Percentiles rank a stretch among this genome's conserved stretches.
These are phyloP conservation scores for Ophiostoma fasciatum DNA, from an alignment of 2,329 filamentous ascomycete genomes.

Conservation along the genomic window DNA sequence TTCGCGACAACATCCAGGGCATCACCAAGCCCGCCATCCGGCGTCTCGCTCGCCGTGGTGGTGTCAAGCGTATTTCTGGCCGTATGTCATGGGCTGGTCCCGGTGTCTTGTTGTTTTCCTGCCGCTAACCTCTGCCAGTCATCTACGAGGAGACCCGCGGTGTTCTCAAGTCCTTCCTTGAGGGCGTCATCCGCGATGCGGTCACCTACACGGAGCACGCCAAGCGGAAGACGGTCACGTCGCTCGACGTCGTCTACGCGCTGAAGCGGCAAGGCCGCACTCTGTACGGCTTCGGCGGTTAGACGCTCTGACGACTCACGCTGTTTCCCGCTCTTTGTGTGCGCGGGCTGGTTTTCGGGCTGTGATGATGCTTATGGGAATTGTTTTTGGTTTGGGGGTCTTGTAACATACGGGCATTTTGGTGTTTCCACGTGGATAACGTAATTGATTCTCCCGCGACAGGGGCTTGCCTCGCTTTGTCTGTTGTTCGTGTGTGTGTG, in stretches of 20 bases:
- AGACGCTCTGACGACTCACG: constrained; percentile 23
- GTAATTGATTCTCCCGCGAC: constrained; percentile 13
- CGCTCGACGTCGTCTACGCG: constrained; percentile 52
- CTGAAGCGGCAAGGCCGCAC: constrained; percentile 59
- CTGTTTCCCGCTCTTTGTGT: constrained; percentile 12
- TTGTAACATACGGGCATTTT: constrained; percentile 16
- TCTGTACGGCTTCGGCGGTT: constrained; percentile 84
- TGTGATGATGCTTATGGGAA: constrained; percentile 17
- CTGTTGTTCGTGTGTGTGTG: not conserved
- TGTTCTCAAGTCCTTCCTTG: constrained; percentile 66
- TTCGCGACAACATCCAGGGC: constrained; percentile 98
- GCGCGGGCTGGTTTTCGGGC: constrained; percentile 7
- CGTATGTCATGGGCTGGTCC: constrained; percentile 38
- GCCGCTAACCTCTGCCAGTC: constrained; percentile 28
- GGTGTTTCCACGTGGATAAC: constrained; percentile 14
- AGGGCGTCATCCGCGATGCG: constrained; percentile 61
- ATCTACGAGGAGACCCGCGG: constrained; percentile 68
- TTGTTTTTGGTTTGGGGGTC: constrained; percentile 12
- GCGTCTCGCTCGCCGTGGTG: constrained; percentile 96
- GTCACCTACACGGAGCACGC: constrained; percentile 70
- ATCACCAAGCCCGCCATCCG: constrained; percentile 98
- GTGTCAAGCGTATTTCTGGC: constrained; percentile 99
- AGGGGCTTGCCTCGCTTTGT: not conserved
- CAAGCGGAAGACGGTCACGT: constrained; percentile 68
- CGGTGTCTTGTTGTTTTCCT: not conserved